These are phyloP conservation scores for Candida golubevii DNA, from an alignment of 805 yeast genomes.

Conservation along the genomic window DNA sequence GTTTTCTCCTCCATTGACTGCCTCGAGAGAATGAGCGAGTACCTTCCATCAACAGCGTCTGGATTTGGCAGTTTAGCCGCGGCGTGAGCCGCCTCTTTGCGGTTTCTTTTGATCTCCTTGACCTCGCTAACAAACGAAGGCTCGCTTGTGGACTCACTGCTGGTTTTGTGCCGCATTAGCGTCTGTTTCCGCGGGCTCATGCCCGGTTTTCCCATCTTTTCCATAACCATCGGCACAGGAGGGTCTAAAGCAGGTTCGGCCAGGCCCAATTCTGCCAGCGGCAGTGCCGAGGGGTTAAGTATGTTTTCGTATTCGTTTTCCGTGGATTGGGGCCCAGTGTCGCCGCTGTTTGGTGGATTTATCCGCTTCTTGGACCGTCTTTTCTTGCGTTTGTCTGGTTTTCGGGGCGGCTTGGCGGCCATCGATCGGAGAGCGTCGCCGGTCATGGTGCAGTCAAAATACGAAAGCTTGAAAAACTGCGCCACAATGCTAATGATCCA, in stretches of 20 bases:
- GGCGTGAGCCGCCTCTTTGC: conserved; percentile 7
- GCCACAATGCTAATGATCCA: no score
- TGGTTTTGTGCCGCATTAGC: conserved; percentile 34
- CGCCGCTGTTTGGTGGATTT: background rate
- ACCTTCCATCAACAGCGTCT: conserved; percentile 10
- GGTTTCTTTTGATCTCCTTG: conserved; percentile 21
- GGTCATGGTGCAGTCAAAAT: background rate
- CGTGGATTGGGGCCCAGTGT: background rate
- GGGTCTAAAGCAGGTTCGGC: background rate
- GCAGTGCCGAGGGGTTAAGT: background rate
- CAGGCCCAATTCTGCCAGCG: background rate
- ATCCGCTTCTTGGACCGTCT: conserved; percentile 4
- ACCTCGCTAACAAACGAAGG: conserved; percentile 23
- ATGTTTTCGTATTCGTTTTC: background rate
- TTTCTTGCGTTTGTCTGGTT: conserved; percentile 5
- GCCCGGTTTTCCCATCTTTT: background rate
- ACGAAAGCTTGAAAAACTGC: no score
- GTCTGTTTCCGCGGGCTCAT: conserved; percentile 38
- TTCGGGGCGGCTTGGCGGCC: conserved; percentile 3
- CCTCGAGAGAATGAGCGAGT: conserved; percentile 11
- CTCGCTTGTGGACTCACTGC: conserved; percentile 21
- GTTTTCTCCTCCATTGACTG: conserved; percentile 34
- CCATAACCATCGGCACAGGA: background rate
- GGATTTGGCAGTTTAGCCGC: conserved; percentile 1
- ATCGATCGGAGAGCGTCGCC: conserved; percentile 6